Percentiles rank a stretch among this genome's conserved stretches.
Conservation (phyloP, 2,329 filamentous ascomycete species). For the Cordyceps pruinosa region DNA sequence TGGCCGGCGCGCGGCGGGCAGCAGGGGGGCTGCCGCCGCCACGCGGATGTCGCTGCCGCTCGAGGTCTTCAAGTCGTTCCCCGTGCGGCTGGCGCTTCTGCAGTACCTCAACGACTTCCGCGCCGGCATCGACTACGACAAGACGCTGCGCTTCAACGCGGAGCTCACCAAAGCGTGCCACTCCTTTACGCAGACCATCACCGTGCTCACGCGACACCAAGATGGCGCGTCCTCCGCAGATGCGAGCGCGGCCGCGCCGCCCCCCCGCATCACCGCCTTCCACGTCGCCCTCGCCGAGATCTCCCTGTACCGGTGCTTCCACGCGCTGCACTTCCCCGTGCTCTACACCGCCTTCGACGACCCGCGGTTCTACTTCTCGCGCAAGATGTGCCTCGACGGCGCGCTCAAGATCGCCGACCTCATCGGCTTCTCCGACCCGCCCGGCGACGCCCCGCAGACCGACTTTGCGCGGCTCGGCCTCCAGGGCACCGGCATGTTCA, state of each 20-base stretch:
- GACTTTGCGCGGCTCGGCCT: slow-evolving; percentile 33
- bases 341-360: slow-evolving; percentile 37
- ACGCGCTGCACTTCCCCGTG: slow-evolving; percentile 48
- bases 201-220: slow-evolving; percentile 28
- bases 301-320: slow-evolving; percentile 39
- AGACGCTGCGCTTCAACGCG: slow-evolving; percentile 39
- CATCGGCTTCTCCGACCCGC: slow-evolving; percentile 22
- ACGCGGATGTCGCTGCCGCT: slow-evolving; percentile 47
- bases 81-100: slow-evolving; percentile 36
- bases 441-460: slow-evolving; percentile 14
- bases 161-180: slow-evolving; percentile 36
- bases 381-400: slow-evolving; percentile 42
- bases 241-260: too few species aligned
- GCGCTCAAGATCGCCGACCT: slow-evolving; percentile 30
- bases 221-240: background rate
- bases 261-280: slow-evolving; percentile 26
- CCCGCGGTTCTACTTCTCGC: slow-evolving; percentile 45
- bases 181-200: slow-evolving; percentile 26
- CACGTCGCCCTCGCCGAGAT: slow-evolving; percentile 37
- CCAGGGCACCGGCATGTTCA: slow-evolving; percentile 37
- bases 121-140: slow-evolving; percentile 36
- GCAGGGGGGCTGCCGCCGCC: slow-evolving; percentile 24
- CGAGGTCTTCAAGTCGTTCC: slow-evolving; percentile 36
- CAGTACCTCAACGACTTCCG: slow-evolving; percentile 41
- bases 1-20: slow-evolving; percentile 12